Percentiles rank a stretch among this genome's conserved stretches.
These are phyloP conservation scores for Heliamphora pulchella DNA, from an alignment of 179 eudicot species.

Conservation along the genomic window DNA sequence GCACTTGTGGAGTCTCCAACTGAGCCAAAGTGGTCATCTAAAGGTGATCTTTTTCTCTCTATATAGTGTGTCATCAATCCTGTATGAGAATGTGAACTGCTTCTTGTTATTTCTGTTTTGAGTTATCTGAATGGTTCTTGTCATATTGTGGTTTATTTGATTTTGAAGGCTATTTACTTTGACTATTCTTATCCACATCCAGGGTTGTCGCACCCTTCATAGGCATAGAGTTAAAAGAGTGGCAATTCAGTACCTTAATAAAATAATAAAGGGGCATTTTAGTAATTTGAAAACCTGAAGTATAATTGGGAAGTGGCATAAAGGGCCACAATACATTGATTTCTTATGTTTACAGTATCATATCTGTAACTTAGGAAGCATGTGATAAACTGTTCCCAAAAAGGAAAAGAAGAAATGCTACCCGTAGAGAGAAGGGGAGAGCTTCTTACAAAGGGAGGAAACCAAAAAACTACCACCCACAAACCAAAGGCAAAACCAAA, in stretches of 20 bases:
- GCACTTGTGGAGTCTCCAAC: conserved; percentile 72
- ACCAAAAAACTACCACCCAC: no score
- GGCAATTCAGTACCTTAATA: not conserved
- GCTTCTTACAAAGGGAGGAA: no score
- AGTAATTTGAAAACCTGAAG: not conserved
- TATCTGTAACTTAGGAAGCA: not conserved
- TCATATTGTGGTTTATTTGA: not conserved
- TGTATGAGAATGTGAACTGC: not conserved
- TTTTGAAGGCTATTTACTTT: not conserved
- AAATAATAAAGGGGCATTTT: not conserved
- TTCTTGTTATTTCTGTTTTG: conserved; percentile 7
- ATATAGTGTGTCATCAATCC: not conserved
- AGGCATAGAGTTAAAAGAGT: not conserved
- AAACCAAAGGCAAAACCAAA: no score
- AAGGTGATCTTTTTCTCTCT: conserved; percentile 41
- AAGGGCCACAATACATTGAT: no score
- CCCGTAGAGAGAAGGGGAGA: no score
- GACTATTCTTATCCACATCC: not conserved
- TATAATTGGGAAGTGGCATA: not conserved
- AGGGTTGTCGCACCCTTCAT: not conserved
- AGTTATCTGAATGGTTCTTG: not conserved
- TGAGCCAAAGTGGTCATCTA: conserved; percentile 91
- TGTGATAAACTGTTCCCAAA: no score
- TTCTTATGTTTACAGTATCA: no score
- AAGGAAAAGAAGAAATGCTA: no score